phyloP scores from a whole-genome alignment of 208 protist genomes.

The Trypanosoma conorhini region DNA sequence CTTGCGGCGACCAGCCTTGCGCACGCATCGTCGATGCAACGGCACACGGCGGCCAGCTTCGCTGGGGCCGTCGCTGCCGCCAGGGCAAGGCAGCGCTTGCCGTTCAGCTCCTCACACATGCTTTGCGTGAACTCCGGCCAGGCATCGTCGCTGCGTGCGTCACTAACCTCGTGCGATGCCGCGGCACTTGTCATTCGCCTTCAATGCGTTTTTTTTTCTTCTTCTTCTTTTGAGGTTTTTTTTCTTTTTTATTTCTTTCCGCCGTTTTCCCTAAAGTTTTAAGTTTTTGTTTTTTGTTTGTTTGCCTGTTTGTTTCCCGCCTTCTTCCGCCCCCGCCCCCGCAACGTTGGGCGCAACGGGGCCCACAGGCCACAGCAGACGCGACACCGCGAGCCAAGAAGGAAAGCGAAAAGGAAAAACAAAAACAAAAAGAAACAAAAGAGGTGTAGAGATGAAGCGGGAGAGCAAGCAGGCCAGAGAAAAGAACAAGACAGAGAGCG shows the following conservation, averaged over 20 bases:
- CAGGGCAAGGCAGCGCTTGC: slow-evolving; percentile 10
- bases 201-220: slow-evolving; percentile 2
- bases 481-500: no score
- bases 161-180: background rate
- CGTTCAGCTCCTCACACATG: slow-evolving; percentile 3
- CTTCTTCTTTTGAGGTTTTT: background rate
- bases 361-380: no score
- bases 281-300: background rate
- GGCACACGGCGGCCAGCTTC: background rate
- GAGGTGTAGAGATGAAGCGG: background rate
- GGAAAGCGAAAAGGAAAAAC: background rate
- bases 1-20: background rate
- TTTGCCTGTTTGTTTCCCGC: no score
- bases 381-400: no score
- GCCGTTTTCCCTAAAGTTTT: background rate
- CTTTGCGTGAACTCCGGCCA: slow-evolving; percentile 11
- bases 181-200: background rate
- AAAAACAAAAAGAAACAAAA: background rate
- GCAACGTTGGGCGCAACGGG: no score
- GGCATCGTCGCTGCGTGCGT: background rate
- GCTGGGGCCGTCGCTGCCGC: background rate
- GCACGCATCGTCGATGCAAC: background rate
- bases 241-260: background rate
- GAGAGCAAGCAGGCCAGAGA: no score
- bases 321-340: background rate